A percentile compares a stretch with the other conserved stretches of the same genome.
phyloP scores from a whole-genome alignment of 345 rosid species.

The Linum trigynum region DNA sequence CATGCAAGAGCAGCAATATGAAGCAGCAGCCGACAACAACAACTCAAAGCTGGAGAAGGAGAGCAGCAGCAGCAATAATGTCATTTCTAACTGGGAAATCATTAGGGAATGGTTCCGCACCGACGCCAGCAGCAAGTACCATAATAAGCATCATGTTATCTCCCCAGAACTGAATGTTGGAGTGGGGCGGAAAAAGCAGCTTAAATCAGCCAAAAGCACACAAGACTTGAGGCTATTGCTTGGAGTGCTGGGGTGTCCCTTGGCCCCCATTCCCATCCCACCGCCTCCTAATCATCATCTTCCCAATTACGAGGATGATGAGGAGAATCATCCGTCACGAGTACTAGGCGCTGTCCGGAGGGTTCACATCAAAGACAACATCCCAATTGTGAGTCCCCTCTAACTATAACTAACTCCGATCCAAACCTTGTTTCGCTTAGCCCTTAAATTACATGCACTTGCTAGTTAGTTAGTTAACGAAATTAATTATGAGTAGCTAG shows the following conservation, averaged over 20 bases:
- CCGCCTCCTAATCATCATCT: neutral
- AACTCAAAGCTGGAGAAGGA: neutral
- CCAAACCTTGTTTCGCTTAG: neutral
- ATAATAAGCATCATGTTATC: conserved; percentile 12
- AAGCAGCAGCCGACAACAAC: conserved; percentile 44
- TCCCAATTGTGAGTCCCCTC: conserved; percentile 52
- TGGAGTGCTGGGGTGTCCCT: conserved; percentile 84
- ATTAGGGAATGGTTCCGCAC: conserved; percentile 87
- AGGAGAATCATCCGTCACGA: neutral
- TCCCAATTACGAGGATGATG: neutral
- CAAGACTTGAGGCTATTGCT: conserved; percentile 78
- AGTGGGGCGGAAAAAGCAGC: conserved; percentile 12
- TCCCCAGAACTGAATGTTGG: conserved; percentile 27
- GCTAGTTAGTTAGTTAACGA: neutral
- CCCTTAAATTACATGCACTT: neutral
- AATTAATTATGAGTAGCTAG: too few relatives aligned
- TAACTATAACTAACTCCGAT: neutral
- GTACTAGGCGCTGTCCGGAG: conserved; percentile 24
- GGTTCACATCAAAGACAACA: conserved; percentile 38
- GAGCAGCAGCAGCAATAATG: neutral
- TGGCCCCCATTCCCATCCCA: conserved; percentile 66
- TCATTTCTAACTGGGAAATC: conserved; percentile 44
- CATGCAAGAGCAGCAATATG: conserved; percentile 59
- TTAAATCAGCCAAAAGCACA: conserved; percentile 25
- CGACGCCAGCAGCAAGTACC: neutral